A percentile compares a stretch with the other conserved stretches of the same genome.
These are phyloP conservation scores for Amanita rimosa DNA, from an alignment of 768 basidiomycete species.

Conservation along the genomic window DNA sequence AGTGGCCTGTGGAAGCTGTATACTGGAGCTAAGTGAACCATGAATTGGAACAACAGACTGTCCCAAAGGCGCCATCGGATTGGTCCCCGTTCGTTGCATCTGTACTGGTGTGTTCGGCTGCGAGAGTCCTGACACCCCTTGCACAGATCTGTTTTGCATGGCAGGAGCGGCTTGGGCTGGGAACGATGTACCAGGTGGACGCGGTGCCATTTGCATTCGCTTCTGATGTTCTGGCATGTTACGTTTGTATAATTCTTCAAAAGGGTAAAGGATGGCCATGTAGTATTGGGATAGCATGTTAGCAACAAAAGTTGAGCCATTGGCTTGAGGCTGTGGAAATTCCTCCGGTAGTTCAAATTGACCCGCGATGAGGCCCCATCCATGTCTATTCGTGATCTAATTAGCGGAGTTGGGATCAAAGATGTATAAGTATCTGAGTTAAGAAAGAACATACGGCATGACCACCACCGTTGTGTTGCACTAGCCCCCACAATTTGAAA, in stretches of 20 bases:
- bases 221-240: slow-evolving; percentile 51
- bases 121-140: slow-evolving; percentile 8
- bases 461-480: slow-evolving; percentile 50
- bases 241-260: slow-evolving; percentile 61
- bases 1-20: slow-evolving; percentile 12
- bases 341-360: slow-evolving; percentile 55
- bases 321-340: slow-evolving; percentile 32
- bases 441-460: slow-evolving; percentile 35
- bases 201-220: slow-evolving; percentile 33
- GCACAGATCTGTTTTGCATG: slow-evolving; percentile 15
- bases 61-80: slow-evolving; percentile 13
- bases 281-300: slow-evolving; percentile 47
- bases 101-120: slow-evolving; percentile 10
- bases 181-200: slow-evolving; percentile 23
- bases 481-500: slow-evolving; percentile 60
- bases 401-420: slow-evolving; percentile 8
- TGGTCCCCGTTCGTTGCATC: slow-evolving; percentile 17
- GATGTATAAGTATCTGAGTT: slow-evolving; percentile 6
- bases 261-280: slow-evolving; percentile 49
- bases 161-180: slow-evolving; percentile 13
- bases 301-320: slow-evolving; percentile 39
- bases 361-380: slow-evolving; percentile 42
- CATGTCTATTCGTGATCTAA: slow-evolving; percentile 39
- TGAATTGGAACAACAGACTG: slow-evolving; percentile 4
- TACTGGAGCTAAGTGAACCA: slow-evolving; percentile 11